Evolutionary conservation across 345 rosid genomes (phyloP), one percentile per base, ranked within the genome.

Genomic region (Corchorus olitorius): DNA sequence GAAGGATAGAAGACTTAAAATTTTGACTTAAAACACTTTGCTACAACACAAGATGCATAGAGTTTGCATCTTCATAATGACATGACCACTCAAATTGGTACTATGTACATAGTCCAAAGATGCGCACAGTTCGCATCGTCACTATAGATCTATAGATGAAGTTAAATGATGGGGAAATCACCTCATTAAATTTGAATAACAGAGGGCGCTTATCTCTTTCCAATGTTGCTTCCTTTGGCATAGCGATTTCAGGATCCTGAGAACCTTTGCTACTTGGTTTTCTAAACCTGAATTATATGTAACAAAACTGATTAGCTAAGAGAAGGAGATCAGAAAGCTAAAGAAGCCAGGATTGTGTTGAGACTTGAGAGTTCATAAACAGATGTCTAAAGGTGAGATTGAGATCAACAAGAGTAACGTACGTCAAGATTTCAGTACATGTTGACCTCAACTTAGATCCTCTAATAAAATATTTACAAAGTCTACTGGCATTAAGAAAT

Each of bases 131-230:
- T 58, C 15, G 65, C 71, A 66, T 2, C 17, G 54, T 41, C 15
- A 55, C 54, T 64, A 53, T 34, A 13, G 72, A 46, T 39, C 54
- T 64, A 53, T 34, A 13, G 72, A 46, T 39, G 43, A 70, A 70
- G 33, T 37, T 54, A 69, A 74, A 79, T 70, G 43, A 61, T 70
- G 60, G 15, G 37, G 15, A 49, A 62, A 6, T 45, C 83, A 93
- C 99, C 97, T 95, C 99, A 72, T 95, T 95, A 72, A 80, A 95
- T 87, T 90, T 93, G 84, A 93, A 95, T 76, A 95, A 86, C 80
- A 93, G 75, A 72, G 98, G 99, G 5, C 85, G 90, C 39, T 83
- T 84, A 77, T 92, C 92, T 87, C 93, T 92, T 76, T 85, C 86
- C 6, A 75, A 84, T 15, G 90, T 84, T 62, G 82, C 79, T 62